phyloP scores from a whole-genome alignment of 208 protist species.

The Leishmania turanica region DNA sequence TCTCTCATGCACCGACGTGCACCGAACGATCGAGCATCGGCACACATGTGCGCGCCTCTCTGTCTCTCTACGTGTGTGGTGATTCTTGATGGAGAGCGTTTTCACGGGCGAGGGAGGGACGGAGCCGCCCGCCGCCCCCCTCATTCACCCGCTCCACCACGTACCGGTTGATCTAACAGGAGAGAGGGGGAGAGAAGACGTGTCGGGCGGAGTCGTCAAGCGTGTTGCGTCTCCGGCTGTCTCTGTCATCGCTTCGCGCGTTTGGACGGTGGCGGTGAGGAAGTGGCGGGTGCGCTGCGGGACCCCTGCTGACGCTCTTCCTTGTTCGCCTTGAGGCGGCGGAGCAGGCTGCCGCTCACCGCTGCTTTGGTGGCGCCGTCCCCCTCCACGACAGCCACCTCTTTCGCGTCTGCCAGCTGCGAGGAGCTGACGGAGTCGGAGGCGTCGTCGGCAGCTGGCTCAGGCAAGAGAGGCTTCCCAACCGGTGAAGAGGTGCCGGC shows the following conservation, averaged over 20 bases:
- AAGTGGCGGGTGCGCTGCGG: neutral
- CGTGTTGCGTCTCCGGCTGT: neutral
- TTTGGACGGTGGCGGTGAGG: neutral
- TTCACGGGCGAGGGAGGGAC: neutral
- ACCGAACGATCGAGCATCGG: neutral
- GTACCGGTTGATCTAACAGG: neutral
- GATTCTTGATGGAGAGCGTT: neutral
- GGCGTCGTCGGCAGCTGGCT: neutral
- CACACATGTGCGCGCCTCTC: neutral
- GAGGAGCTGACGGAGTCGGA: conserved; percentile 12
- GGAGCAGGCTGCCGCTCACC: conserved; percentile 14
- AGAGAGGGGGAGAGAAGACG: neutral
- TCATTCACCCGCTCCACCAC: neutral
- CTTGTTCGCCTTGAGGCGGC: conserved; percentile 12
- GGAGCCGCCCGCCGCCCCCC: neutral
- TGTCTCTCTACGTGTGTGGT: neutral
- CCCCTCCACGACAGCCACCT: neutral
- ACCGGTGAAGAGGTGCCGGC: conserved; percentile 1
- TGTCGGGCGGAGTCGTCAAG: neutral
- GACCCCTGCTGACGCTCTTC: neutral
- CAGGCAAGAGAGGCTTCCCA: neutral
- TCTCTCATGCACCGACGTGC: neutral
- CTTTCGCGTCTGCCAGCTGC: conserved; percentile 11
- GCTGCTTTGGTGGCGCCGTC: conserved; percentile 19
- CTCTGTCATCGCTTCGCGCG: neutral